Base-by-base conservation (phyloP, 192 early-diverging fungal genomes). In the Kickxella alabastrina region DNA sequence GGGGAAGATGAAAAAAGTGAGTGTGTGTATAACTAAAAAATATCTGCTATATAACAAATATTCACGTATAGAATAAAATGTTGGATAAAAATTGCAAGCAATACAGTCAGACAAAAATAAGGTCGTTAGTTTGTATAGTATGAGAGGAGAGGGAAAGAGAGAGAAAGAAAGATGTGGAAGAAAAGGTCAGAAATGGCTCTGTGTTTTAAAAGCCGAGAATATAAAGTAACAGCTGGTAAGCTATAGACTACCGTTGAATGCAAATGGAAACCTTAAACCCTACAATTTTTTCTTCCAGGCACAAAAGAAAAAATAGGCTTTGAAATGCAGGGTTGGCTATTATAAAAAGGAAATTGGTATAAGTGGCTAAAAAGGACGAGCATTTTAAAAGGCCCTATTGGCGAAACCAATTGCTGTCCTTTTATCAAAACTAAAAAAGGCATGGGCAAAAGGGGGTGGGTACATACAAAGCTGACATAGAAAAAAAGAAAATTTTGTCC, bases 341-440 rank as follows among this genome's bases (percentile, higher is more conserved):
- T 26, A 34, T 34, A 27, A 48, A 34, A 34, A 15, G 34, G 25
- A 34, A 34, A 21, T 1, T 5, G 8, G 17, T n/a, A n/a, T n/a
- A n/a, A n/a, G n/a, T n/a, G n/a, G n/a, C n/a, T n/a, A n/a, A n/a
- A n/a, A n/a, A n/a, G n/a, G n/a, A n/a, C n/a, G n/a, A n/a, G n/a
- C n/a, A n/a, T n/a, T n/a, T n/a, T 18, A 32, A 48, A 48, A 34
- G 31, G 31, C 15, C 8, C 14, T 24, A 13, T 44, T 24, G 7
- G 15, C 19, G 14, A 10, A 10, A 29, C 45, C 45, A 48, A 48
- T 27, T 48, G 15, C 3, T 34, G 45, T 34, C 31, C 31, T 31
- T 48, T 48, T 48, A 48, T 48, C 45, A 48, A 50, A 48, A 36
- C 24, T 18, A 21, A 10, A 50, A n/a, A n/a, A n/a, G n/a, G n/a